A percentile compares a stretch with the other conserved stretches of the same genome.
Conservation (phyloP, 1,284 basidiomycete genomes). For the Cryptococcus sp. region DNA sequence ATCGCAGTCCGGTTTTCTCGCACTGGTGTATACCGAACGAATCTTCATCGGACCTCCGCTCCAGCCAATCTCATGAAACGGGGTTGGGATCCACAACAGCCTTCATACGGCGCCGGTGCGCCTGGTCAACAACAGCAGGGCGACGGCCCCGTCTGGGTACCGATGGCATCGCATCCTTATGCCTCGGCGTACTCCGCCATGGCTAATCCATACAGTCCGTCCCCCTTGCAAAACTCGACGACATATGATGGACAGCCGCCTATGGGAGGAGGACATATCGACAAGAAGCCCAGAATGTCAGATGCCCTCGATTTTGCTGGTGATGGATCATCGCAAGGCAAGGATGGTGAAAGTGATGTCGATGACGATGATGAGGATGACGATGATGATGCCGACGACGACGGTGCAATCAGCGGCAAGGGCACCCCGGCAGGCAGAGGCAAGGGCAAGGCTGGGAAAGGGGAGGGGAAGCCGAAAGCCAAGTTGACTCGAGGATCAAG, state of each 20-base stretch:
- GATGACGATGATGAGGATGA: slow-evolving; percentile 40
- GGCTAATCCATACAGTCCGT: slow-evolving; percentile 35
- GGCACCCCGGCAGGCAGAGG: slow-evolving; percentile 15
- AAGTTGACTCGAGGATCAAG: slow-evolving; percentile 84
- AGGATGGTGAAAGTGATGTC: slow-evolving; percentile 31
- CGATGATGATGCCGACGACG: slow-evolving; percentile 32
- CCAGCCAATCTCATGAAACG: slow-evolving; percentile 23
- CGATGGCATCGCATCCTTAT: slow-evolving; percentile 41
- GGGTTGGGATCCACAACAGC: slow-evolving; percentile 18
- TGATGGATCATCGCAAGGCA: slow-evolving; percentile 15
- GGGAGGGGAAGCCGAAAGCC: slow-evolving; percentile 59
- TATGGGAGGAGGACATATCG: slow-evolving; percentile 3
- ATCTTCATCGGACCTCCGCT: not conserved
- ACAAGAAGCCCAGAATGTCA: slow-evolving; percentile 23
- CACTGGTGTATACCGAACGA: too few relatives aligned
- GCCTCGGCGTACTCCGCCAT: slow-evolving; percentile 43
- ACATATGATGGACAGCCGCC: slow-evolving; percentile 14
- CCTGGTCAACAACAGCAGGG: slow-evolving; percentile 4
- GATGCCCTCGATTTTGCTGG: slow-evolving; percentile 8
- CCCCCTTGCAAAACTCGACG: slow-evolving; percentile 25
- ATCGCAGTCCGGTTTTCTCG: too few relatives aligned
- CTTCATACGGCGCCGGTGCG: slow-evolving; percentile 1
- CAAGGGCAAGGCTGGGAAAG: slow-evolving; percentile 30
- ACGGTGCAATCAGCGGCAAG: slow-evolving; percentile 18
- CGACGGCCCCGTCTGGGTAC: slow-evolving; percentile 22